These are phyloP conservation scores for Bryoglossum gracile DNA, from an alignment of 495 filamentous ascomycete genomes.

Conservation along the genomic window DNA sequence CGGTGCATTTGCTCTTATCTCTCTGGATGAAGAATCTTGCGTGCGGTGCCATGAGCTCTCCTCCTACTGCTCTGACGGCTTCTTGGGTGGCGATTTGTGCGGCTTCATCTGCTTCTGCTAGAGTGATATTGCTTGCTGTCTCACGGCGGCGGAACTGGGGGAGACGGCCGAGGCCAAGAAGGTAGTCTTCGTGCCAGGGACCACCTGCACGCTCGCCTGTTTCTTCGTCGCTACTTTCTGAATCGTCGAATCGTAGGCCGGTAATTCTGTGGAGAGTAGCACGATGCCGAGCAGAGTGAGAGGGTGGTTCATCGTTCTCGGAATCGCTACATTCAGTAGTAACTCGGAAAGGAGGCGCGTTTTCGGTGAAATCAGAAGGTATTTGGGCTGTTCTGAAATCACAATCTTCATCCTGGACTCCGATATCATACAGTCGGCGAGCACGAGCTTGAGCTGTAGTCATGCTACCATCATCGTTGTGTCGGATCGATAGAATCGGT, in stretches of 20 bases:
- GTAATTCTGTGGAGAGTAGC: constrained; percentile 12
- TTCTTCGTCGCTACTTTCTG: constrained; percentile 43
- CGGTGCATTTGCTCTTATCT: constrained; percentile 74
- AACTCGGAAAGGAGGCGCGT: constrained; percentile 36
- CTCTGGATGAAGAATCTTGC: constrained; percentile 73
- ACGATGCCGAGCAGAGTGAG: constrained; percentile 29
- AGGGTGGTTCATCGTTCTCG: constrained; percentile 34
- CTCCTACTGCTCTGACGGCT: constrained; percentile 46
- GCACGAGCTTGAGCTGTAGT: constrained; percentile 32
- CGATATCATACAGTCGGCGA: constrained; percentile 35
- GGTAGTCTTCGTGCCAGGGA: constrained; percentile 25
- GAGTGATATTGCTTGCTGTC: constrained; percentile 33
- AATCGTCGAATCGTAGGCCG: constrained; percentile 36
- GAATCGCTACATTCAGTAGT: constrained; percentile 49
- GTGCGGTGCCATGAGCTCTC: constrained; percentile 57
- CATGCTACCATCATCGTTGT: constrained; percentile 37
- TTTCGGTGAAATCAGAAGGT: constrained; percentile 41
- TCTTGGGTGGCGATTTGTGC: constrained; percentile 46
- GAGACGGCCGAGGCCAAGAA: constrained; percentile 6
- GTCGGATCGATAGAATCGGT: constrained; percentile 38
- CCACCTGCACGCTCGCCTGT: constrained; percentile 1
- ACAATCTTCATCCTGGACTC: constrained; percentile 47
- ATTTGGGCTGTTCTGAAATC: constrained; percentile 41
- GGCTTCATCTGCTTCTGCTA: constrained; percentile 44
- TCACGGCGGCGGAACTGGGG: constrained; percentile 22